A percentile compares a stretch with the other conserved stretches of the same genome.
These are phyloP conservation scores for Dioscorea zingiberensis DNA, from an alignment of 106 monocot genomes.

Conservation along the genomic window DNA sequence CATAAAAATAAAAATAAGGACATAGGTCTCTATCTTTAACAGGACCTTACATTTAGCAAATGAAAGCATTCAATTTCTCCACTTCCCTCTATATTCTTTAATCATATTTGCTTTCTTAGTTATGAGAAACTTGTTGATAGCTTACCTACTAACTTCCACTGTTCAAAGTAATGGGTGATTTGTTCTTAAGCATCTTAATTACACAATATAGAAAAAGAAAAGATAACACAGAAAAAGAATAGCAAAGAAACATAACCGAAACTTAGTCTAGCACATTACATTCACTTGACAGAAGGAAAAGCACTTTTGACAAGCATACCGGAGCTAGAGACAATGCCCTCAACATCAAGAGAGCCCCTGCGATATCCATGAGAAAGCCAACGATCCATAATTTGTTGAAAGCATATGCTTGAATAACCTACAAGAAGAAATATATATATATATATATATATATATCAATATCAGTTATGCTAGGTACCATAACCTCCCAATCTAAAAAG, in stretches of 20 bases:
- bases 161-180: too few relatives aligned
- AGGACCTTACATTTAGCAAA: too few relatives aligned
- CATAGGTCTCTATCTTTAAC: too few relatives aligned
- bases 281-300: not conserved
- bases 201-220: not conserved
- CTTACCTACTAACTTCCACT: too few relatives aligned
- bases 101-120: too few relatives aligned
- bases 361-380: slow-evolving; percentile 87
- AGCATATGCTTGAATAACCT: slow-evolving; percentile 84
- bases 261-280: not conserved
- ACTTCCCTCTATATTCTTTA: too few relatives aligned
- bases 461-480: not conserved
- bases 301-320: slow-evolving; percentile 18
- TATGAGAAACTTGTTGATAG: too few relatives aligned
- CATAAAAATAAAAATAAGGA: too few relatives aligned
- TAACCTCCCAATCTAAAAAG: not conserved
- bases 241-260: not conserved
- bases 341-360: slow-evolving; percentile 81
- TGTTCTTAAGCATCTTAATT: too few relatives aligned
- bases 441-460: slow-evolving; percentile 2
- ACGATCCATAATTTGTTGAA: slow-evolving; percentile 76
- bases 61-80: too few relatives aligned
- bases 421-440: slow-evolving; percentile 4
- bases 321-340: slow-evolving; percentile 88
- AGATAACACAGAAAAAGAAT: not conserved